Conservation (phyloP, 2,329 filamentous ascomycete genomes). For the Fusarium austroafricanum region DNA sequence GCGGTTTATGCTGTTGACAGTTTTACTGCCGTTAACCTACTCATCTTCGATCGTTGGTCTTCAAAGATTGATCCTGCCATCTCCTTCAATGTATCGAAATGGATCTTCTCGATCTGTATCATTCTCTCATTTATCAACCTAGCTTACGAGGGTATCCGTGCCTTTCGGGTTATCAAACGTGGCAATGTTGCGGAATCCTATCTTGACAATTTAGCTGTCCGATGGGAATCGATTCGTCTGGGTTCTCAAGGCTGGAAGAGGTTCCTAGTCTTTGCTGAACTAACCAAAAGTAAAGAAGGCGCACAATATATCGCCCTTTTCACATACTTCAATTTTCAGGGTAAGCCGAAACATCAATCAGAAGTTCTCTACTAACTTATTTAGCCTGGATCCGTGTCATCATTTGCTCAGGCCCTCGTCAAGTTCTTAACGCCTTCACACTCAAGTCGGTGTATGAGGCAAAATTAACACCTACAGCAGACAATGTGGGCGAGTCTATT, state of each 20-base stretch:
- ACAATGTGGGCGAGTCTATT: constrained; percentile 70
- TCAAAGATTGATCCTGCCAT: constrained; percentile 84
- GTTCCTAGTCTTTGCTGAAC: constrained; percentile 90
- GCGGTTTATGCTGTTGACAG: constrained; percentile 91
- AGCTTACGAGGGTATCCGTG: constrained; percentile 81
- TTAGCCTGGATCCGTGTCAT: constrained; percentile 88
- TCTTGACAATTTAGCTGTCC: constrained; percentile 86
- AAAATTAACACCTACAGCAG: constrained; percentile 69
- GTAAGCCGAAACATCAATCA: constrained; percentile 53
- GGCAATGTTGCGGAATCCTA: constrained; percentile 93
- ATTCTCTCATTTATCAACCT: constrained; percentile 89
- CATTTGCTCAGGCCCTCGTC: constrained; percentile 90
- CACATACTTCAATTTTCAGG: constrained; percentile 82
- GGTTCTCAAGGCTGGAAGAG: constrained; percentile 83
- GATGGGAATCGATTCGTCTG: constrained; percentile 83
- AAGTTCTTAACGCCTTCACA: constrained; percentile 90
- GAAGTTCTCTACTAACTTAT: constrained; percentile 24
- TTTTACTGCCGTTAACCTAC: constrained; percentile 91
- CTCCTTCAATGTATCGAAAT: constrained; percentile 82
- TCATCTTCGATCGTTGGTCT: constrained; percentile 90
- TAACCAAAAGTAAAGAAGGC: constrained; percentile 92
- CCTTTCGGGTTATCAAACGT: constrained; percentile 82
- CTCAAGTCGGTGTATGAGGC: constrained; percentile 85
- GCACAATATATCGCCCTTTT: constrained; percentile 91
- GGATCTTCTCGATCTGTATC: constrained; percentile 95